Evolutionary conservation across 2,329 filamentous ascomycete species (phyloP).

Genomic region (Arthrobotrys iridis): DNA sequence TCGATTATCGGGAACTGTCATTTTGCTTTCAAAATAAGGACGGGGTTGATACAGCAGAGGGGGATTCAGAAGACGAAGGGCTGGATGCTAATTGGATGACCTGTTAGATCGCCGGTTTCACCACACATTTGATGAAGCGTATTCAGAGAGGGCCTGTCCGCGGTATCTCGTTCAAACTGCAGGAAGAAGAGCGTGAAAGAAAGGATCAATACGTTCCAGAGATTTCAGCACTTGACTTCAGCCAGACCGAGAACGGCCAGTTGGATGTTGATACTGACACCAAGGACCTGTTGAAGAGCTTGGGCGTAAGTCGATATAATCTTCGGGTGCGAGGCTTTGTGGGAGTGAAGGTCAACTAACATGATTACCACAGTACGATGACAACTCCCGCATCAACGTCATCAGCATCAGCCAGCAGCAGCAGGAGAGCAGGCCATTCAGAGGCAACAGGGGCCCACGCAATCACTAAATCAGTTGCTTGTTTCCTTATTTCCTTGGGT

Average conservation of each 20-base stretch:
- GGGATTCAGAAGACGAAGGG: conserved; percentile 7
- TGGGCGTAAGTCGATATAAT: conserved; percentile 79
- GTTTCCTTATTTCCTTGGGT: conserved; percentile 56
- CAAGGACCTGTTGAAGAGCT: conserved; percentile 98
- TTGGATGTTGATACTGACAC: conserved; percentile 97
- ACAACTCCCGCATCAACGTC: conserved; percentile 96
- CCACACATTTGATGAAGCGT: conserved; percentile 99
- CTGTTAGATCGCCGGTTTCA: conserved; percentile 91
- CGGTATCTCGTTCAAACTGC: conserved; percentile 99
- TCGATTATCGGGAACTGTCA: neutral
- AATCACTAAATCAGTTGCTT: conserved; percentile 58
- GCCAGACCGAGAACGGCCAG: conserved; percentile 89
- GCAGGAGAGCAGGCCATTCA: conserved; percentile 59
- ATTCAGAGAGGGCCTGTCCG: conserved; percentile 99
- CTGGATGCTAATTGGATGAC: conserved; percentile 34
- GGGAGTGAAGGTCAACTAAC: conserved; percentile 12
- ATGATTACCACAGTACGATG: conserved; percentile 73
- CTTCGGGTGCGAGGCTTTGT: conserved; percentile 64
- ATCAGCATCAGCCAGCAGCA: conserved; percentile 89
- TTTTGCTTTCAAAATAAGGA: neutral
- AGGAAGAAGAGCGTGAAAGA: conserved; percentile 99
- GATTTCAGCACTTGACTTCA: conserved; percentile 97
- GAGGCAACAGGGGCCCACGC: conserved; percentile 57
- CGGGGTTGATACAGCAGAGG: neutral
- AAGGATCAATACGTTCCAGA: conserved; percentile 99